These are phyloP conservation scores for Pulicaria dysenterica DNA, from an alignment of 129 eudicot genomes.

Conservation along the genomic window DNA sequence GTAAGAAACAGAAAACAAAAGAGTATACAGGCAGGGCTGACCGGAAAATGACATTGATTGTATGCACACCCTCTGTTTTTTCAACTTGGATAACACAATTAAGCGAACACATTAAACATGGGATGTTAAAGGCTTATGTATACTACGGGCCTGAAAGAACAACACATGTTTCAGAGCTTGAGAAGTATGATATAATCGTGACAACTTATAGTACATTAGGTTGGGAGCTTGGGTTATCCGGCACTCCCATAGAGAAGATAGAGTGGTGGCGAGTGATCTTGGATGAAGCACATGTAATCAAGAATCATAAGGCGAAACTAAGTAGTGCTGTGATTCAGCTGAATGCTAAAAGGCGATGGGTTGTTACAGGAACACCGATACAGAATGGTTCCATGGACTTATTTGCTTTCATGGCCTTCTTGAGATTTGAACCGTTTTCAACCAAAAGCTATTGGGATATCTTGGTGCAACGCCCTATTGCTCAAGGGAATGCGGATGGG, in stretches of 20 bases:
- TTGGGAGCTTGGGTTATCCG: constrained; percentile 33
- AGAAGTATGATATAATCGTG: constrained; percentile 71
- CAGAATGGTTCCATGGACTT: constrained; percentile 82
- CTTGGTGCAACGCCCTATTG: constrained; percentile 76
- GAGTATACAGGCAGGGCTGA: constrained; percentile 1
- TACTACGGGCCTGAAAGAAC: constrained; percentile 91
- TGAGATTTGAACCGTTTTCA: constrained; percentile 80
- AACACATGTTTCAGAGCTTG: constrained; percentile 54
- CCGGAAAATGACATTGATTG: constrained; percentile 62
- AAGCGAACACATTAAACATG: constrained; percentile 59
- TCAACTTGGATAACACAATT: constrained; percentile 81
- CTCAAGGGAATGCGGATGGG: constrained; percentile 61
- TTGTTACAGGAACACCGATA: constrained; percentile 90
- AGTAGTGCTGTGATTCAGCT: constrained; percentile 64
- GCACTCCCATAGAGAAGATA: constrained; percentile 63
- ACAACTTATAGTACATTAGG: constrained; percentile 78
- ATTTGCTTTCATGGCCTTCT: constrained; percentile 72
- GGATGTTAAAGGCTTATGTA: constrained; percentile 60
- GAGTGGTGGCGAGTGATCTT: constrained; percentile 89
- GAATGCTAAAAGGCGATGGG: constrained; percentile 79
- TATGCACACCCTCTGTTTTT: constrained; percentile 87
- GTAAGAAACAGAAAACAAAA: constrained; percentile 49
- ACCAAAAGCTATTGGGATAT: constrained; percentile 71
- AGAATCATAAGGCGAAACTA: constrained; percentile 62
- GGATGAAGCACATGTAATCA: constrained; percentile 92